Conservation (phyloP, 345 rosid genomes). For the Acer negundo region DNA sequence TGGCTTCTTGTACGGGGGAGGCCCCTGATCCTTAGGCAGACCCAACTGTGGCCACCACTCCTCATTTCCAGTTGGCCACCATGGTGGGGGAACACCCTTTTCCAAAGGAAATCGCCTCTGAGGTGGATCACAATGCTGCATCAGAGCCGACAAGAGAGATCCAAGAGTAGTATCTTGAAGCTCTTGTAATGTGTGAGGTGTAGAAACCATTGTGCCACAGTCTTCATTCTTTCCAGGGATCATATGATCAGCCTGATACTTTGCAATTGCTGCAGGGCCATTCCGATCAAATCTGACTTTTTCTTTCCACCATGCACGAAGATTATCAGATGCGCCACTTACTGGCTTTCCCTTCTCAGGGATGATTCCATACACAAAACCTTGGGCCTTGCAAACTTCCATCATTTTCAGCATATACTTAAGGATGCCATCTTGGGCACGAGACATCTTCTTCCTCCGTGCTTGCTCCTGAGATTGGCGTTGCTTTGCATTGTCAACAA, state of each 20-base stretch:
- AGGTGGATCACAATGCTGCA: conserved; percentile 88
- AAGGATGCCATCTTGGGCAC: conserved; percentile 82
- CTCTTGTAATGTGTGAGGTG: conserved; percentile 66
- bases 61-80: conserved; percentile 85
- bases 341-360: conserved; percentile 91
- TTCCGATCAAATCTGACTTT: conserved; percentile 81
- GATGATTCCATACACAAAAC: conserved; percentile 82
- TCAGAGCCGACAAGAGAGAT: conserved; percentile 74
- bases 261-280: conserved; percentile 80
- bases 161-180: conserved; percentile 87
- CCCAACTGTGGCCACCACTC: conserved; percentile 83
- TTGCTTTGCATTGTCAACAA: conserved; percentile 46
- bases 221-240: conserved; percentile 46
- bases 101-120: conserved; percentile 85
- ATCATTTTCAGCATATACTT: conserved; percentile 89
- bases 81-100: conserved; percentile 81
- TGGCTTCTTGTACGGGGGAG: conserved; percentile 80
- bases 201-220: conserved; percentile 35
- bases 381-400: conserved; percentile 91
- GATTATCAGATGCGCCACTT: conserved; percentile 87
- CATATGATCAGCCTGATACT: conserved; percentile 53
- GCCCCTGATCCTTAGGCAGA: conserved; percentile 61
- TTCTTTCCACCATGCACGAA: conserved; percentile 95
- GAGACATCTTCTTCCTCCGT: conserved; percentile 85
- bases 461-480: conserved; percentile 82